These are phyloP conservation scores for Aquilaria agallochum DNA, from an alignment of 441 rosid species.

Conservation along the genomic window DNA sequence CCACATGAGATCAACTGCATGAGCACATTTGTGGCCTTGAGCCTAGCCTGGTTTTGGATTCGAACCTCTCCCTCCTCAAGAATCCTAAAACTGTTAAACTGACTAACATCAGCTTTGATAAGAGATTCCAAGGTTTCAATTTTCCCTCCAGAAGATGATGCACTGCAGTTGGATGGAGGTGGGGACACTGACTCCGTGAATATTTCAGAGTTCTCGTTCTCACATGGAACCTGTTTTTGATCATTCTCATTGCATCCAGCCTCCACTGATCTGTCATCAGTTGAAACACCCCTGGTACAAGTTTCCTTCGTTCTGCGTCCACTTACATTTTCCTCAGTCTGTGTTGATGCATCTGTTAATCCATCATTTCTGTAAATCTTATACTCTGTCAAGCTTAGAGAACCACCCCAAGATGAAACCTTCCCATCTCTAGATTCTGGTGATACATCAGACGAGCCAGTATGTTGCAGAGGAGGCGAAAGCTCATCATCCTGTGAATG, in stretches of 20 bases:
- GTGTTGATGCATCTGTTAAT: conserved; percentile 81
- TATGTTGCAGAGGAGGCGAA: conserved; percentile 57
- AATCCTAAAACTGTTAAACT: conserved; percentile 91
- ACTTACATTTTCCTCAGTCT: conserved; percentile 68
- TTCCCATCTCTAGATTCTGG: conserved; percentile 65
- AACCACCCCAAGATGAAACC: conserved; percentile 62
- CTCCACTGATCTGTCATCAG: conserved; percentile 60
- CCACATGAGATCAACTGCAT: conserved; percentile 78
- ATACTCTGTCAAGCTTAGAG: conserved; percentile 75
- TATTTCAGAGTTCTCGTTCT: conserved; percentile 43
- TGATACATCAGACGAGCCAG: conserved; percentile 56
- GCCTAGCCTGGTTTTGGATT: conserved; percentile 48
- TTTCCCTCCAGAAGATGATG: conserved; percentile 67
- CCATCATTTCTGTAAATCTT: conserved; percentile 67
- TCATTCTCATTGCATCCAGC: conserved; percentile 28
- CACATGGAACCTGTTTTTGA: conserved; percentile 28
- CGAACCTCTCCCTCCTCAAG: conserved; percentile 78
- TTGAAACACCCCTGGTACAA: conserved; percentile 86
- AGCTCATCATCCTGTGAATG: conserved; percentile 75
- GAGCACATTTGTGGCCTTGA: conserved; percentile 55
- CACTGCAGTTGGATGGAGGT: conserved; percentile 58
- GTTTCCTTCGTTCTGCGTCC: conserved; percentile 49
- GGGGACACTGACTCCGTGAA: conserved; percentile 66
- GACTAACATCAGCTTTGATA: conserved; percentile 81
- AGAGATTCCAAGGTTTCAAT: conserved; percentile 89